These are phyloP conservation scores for Xylaria digitata DNA, from an alignment of 2,329 filamentous ascomycete genomes.

Conservation along the genomic window DNA sequence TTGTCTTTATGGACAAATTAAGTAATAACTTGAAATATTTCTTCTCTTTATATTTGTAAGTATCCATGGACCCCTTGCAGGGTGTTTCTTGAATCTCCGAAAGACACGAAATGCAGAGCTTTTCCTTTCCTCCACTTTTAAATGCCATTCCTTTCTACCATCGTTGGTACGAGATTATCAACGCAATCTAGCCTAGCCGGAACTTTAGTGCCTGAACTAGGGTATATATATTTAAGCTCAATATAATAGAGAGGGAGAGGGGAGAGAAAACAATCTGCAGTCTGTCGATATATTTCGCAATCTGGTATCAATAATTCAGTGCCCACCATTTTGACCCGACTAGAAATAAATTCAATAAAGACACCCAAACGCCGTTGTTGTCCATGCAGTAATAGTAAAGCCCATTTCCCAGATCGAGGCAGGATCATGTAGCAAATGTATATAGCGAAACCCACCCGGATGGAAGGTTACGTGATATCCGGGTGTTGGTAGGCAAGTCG, in stretches of 20 bases:
- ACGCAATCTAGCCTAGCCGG: not conserved
- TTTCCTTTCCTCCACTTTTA: not conserved
- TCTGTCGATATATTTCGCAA: conserved; percentile 31
- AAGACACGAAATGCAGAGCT: not conserved
- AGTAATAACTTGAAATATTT: not conserved
- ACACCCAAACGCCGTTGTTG: conserved; percentile 28
- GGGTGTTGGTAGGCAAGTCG: conserved; percentile 4
- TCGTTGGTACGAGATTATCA: conserved; percentile 12
- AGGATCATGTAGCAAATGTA: conserved; percentile 26
- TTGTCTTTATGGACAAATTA: not conserved
- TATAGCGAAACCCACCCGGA: conserved; percentile 18
- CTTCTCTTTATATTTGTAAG: conserved; percentile 1
- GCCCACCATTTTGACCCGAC: conserved; percentile 17
- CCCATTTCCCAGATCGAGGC: conserved; percentile 11
- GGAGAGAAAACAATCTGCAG: conserved; percentile 25
- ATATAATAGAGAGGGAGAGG: not conserved
- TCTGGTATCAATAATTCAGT: conserved; percentile 32
- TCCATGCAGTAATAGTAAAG: conserved; percentile 6
- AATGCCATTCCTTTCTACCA: not conserved
- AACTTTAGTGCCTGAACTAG: not conserved
- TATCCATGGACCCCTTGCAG: conserved; percentile 10
- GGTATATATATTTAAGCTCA: conserved; percentile 2
- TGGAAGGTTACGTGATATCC: conserved; percentile 4
- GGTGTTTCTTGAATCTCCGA: not conserved
- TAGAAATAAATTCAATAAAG: conserved; percentile 13